Evolutionary conservation across 768 basidiomycete species (phyloP), one percentile per base, ranked within the genome.

Genomic region (Lanmaoa rubissima): DNA sequence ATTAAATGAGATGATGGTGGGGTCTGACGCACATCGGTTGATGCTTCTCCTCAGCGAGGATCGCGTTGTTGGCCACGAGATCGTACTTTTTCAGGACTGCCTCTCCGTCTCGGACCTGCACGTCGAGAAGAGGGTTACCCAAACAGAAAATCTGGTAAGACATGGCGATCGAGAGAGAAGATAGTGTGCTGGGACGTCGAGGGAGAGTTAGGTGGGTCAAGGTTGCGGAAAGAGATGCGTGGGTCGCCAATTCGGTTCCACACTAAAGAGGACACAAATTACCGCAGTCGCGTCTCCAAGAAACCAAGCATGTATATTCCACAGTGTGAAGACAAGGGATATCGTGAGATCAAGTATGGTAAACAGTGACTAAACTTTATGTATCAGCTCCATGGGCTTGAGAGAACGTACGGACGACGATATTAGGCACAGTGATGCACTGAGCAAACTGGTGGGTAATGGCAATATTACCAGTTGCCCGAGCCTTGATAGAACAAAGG

Each of bases 81-180:
- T 75, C 82, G 69, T 98, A 99, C 74, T 97, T 98, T 67, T 88
- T 77, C 54, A 98, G 79, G 41, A 98, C 81, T 34, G 79, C 79
- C 69, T 95, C 92, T 48, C 91, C 93, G 59, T 92, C 81, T 59
- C 77, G 84, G 68, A 96, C 93, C 76, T 96, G 94, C 78, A 99
- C 89, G 73, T 99, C 95, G 49, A 98, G 88, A 69, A 98, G 81
- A 65, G 96, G 96, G 75, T 98, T 98, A 42, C 96, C 96, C 76
- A 98, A 77, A 77, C 87, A 92, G 76, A 98, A 93, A 45, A 98
- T 75, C 43, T 79, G 71, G 77, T 84, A 88, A 24, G 79, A 73
- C 47, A 84, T 71, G 78, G 81, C 78, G 59, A 44, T 65, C 13
- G 48, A 48, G 41, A 19, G 55, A 32, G 48, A 26, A 51, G 35